Conservation (phyloP, 202 grass and related monocot species). For the Zizania palustris region DNA sequence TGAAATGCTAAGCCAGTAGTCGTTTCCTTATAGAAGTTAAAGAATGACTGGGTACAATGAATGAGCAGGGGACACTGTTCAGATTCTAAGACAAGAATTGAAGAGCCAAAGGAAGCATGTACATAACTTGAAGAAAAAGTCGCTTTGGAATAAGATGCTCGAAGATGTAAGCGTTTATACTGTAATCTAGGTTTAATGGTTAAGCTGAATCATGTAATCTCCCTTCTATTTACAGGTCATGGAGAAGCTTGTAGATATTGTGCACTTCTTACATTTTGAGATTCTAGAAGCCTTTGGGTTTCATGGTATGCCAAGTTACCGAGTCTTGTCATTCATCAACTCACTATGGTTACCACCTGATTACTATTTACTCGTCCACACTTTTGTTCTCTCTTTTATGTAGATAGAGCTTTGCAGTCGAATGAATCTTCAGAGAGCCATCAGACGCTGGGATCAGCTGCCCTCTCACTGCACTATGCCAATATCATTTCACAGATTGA, state of each 20-base stretch:
- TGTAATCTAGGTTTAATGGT: constrained; percentile 15
- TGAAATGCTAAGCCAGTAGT: constrained; percentile 21
- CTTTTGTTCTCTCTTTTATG: constrained; percentile 8
- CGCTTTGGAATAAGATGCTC: constrained; percentile 80
- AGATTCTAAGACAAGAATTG: constrained; percentile 83
- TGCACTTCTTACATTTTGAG: constrained; percentile 85
- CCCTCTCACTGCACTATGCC: constrained; percentile 87
- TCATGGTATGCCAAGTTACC: constrained; percentile 49
- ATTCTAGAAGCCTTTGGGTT: constrained; percentile 71
- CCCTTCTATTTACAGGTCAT: constrained; percentile 55
- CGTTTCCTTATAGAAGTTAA: background rate
- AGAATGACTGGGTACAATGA: constrained; percentile 22
- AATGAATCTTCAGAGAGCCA: constrained; percentile 43
- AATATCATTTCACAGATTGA: constrained; percentile 57
- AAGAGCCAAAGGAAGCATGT: constrained; percentile 94
- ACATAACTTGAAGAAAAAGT: constrained; percentile 82
- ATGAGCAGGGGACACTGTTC: constrained; percentile 75
- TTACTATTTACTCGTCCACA: background rate
- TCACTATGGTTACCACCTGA: background rate
- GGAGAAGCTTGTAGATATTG: constrained; percentile 84
- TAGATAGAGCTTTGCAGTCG: constrained; percentile 42
- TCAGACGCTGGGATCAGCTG: constrained; percentile 61
- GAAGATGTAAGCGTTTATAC: constrained; percentile 64
- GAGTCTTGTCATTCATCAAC: constrained; percentile 17
- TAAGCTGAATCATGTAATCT: constrained; percentile 26